Evolutionary conservation across 1,139 yeast genomes (phyloP).

Genomic region (Geotrichum aggregatum): DNA sequence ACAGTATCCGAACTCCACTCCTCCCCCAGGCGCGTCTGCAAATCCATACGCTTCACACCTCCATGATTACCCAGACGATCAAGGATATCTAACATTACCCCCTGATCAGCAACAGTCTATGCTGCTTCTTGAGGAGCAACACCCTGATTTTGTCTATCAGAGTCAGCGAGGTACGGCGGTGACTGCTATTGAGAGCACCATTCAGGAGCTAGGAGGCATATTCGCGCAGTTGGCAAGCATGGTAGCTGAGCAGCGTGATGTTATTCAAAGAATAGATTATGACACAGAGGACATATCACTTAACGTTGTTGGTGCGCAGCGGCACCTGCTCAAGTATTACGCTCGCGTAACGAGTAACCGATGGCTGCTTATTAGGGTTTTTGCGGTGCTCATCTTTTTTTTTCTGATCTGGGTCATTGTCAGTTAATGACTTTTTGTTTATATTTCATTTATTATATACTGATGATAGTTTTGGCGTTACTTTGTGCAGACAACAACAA

Average conservation of each 20-base stretch:
- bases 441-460: too few relatives aligned
- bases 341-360: constrained; percentile 84
- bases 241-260: constrained; percentile 98
- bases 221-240: constrained; percentile 93
- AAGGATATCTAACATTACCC: constrained; percentile 51
- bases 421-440: constrained; percentile 23
- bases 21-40: constrained; percentile 27
- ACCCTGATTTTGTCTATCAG: constrained; percentile 52
- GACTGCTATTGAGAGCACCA: constrained; percentile 91
- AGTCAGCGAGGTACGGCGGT: constrained; percentile 87
- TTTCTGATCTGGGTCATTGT: constrained; percentile 36
- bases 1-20: not conserved
- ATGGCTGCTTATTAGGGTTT: constrained; percentile 86
- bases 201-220: constrained; percentile 91
- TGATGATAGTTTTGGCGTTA: too few relatives aligned
- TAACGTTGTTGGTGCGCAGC: constrained; percentile 89
- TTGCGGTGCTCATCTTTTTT: constrained; percentile 66
- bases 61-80: constrained; percentile 26
- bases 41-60: constrained; percentile 35
- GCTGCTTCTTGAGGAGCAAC: constrained; percentile 58
- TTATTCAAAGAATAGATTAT: constrained; percentile 89
- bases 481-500: too few relatives aligned
- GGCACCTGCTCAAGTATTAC: constrained; percentile 86
- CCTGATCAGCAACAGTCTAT: constrained; percentile 68
- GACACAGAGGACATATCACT: constrained; percentile 90